A percentile compares a stretch with the other conserved stretches of the same genome.
These are phyloP conservation scores for Barbatosphaeria neglecta DNA, from an alignment of 495 filamentous ascomycete genomes.

Conservation along the genomic window DNA sequence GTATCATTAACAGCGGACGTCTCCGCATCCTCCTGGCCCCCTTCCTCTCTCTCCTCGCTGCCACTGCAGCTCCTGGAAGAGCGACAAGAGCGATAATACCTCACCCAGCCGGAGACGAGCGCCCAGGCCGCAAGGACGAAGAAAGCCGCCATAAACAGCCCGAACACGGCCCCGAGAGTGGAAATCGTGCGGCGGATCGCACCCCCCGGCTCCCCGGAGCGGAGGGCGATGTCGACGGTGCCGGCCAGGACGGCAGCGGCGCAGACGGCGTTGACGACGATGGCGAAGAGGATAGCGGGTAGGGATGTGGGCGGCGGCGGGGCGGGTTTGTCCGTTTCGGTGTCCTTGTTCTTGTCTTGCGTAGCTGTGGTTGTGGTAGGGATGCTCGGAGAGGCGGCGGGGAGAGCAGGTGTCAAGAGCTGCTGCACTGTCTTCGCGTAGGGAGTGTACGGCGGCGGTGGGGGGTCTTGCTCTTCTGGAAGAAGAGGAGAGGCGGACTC, in stretches of 20 bases:
- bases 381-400: too few relatives aligned
- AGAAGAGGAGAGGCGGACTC: neutral
- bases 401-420: neutral
- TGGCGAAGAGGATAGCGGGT: neutral
- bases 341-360: neutral
- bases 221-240: neutral
- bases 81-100: too few relatives aligned
- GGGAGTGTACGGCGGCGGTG: neutral
- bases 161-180: neutral
- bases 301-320: neutral
- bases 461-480: neutral
- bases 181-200: neutral
- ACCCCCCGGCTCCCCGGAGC: too few relatives aligned
- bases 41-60: neutral
- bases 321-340: neutral
- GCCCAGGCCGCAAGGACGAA: neutral
- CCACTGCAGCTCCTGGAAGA: too few relatives aligned
- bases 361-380: too few relatives aligned
- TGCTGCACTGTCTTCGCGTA: neutral
- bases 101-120: neutral
- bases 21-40: neutral
- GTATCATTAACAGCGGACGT: too few relatives aligned
- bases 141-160: neutral
- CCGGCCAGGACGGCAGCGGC: neutral
- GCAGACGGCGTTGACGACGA: neutral